These are phyloP conservation scores for Calonectria henricotiae DNA, from an alignment of 2,329 filamentous ascomycete genomes.

Conservation along the genomic window DNA sequence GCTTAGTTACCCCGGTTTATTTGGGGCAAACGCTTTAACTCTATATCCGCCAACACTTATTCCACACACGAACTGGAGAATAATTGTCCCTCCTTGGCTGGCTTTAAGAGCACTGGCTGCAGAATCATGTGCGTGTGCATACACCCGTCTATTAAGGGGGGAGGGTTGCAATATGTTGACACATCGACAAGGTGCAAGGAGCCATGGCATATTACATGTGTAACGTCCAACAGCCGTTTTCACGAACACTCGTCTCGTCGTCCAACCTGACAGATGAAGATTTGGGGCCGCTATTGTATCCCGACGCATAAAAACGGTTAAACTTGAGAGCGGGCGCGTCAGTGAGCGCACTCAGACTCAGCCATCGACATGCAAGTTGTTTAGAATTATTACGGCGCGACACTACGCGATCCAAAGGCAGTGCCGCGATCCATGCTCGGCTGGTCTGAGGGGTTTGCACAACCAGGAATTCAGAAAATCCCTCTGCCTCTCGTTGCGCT, in stretches of 20 bases:
- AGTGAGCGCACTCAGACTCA: background rate
- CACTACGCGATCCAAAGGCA: conserved; percentile 14
- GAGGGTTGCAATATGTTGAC: too few relatives aligned
- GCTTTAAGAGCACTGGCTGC: background rate
- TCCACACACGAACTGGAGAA: background rate
- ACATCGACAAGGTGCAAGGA: background rate
- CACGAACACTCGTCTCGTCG: background rate
- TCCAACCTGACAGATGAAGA: background rate
- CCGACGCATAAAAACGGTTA: conserved; percentile 15
- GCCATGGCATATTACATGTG: background rate
- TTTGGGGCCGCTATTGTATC: background rate
- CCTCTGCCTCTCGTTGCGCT: background rate
- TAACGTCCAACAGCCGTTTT: background rate
- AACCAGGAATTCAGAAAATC: background rate
- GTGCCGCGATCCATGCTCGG: background rate
- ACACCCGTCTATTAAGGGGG: too few relatives aligned
- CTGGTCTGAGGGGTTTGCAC: background rate
- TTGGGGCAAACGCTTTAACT: background rate
- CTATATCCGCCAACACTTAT: background rate
- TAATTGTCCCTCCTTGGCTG: background rate
- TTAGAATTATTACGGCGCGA: background rate
- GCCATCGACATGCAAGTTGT: conserved; percentile 8
- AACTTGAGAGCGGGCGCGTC: background rate
- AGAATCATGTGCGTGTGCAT: background rate
- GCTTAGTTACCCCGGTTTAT: background rate